These are phyloP conservation scores for Xylaria curta DNA, from an alignment of 495 filamentous ascomycete species.

Conservation along the genomic window DNA sequence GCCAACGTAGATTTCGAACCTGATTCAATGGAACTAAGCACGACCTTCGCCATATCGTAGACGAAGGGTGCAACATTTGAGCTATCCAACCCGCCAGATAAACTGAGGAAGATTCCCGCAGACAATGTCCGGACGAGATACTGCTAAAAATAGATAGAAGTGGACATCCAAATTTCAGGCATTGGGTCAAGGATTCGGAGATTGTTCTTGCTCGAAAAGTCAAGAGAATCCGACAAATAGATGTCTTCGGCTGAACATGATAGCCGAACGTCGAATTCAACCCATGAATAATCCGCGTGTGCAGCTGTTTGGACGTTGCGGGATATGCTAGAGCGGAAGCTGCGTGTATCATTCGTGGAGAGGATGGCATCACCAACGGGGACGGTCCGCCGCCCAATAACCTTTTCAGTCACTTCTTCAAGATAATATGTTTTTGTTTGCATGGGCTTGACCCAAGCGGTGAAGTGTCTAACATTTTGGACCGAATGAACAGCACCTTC, in stretches of 20 bases:
- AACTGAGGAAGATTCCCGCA: constrained; percentile 28
- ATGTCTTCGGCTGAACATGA: constrained; percentile 15
- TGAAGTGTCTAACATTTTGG: not conserved
- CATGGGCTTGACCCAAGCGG: not conserved
- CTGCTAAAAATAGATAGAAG: constrained; percentile 30
- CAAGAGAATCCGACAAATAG: constrained; percentile 4
- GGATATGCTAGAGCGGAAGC: constrained; percentile 55
- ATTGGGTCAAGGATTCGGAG: constrained; percentile 30
- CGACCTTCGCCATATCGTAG: constrained; percentile 71
- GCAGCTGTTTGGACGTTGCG: constrained; percentile 61
- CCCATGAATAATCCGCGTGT: constrained; percentile 1
- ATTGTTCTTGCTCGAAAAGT: constrained; percentile 11
- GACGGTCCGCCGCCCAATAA: not conserved
- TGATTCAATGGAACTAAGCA: constrained; percentile 37
- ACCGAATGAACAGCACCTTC: not conserved
- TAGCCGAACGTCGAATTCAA: not conserved
- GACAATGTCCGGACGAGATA: constrained; percentile 28
- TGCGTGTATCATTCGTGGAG: constrained; percentile 32
- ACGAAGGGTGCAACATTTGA: constrained; percentile 46
- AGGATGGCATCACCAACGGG: not conserved
- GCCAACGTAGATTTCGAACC: constrained; percentile 16
- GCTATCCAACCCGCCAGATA: constrained; percentile 30
- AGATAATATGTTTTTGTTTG: not conserved
- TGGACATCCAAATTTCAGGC: constrained; percentile 28
- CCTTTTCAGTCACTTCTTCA: not conserved